A percentile compares a stretch with the other conserved stretches of the same genome.
Conservation (phyloP, 108 stramenopile genomes). For the Stephanodiscus minutulus region DNA sequence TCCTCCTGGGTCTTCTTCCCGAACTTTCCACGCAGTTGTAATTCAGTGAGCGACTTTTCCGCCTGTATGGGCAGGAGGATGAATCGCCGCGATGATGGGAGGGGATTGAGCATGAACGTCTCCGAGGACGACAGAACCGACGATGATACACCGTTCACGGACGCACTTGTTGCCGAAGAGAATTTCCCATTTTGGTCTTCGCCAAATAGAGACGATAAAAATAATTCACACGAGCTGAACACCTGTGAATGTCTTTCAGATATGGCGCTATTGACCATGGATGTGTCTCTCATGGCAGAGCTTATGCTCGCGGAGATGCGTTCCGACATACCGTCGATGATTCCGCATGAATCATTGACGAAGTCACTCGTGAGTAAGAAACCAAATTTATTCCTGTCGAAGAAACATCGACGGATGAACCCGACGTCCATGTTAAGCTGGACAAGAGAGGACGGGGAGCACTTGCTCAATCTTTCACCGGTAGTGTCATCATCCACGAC, state of each 20-base stretch:
- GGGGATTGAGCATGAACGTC: conserved; percentile 65
- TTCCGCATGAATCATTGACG: conserved; percentile 28
- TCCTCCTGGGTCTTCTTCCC: conserved; percentile 56
- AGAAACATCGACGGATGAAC: conserved; percentile 56
- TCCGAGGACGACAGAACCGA: conserved; percentile 30
- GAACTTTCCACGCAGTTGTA: conserved; percentile 77
- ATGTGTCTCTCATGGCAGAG: conserved; percentile 19
- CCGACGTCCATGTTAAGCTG: conserved; percentile 64
- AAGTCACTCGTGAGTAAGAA: conserved; percentile 5
- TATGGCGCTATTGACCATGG: conserved; percentile 33
- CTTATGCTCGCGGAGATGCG: conserved; percentile 24
- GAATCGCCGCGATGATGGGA: conserved; percentile 79
- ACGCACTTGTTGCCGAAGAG: conserved; percentile 17
- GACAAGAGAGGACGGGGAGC: conserved; percentile 59
- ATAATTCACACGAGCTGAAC: conserved; percentile 68
- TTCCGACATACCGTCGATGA: conserved; percentile 33
- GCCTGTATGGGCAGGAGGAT: conserved; percentile 80
- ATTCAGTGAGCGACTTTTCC: conserved; percentile 80
- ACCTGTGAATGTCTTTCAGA: conserved; percentile 62
- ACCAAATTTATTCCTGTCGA: conserved; percentile 47
- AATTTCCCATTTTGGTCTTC: conserved; percentile 31
- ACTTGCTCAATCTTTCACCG: conserved; percentile 32
- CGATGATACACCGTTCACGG: conserved; percentile 27
- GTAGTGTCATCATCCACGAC: conserved; percentile 11
- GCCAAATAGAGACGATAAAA: conserved; percentile 75